Base-by-base conservation (phyloP, 768 basidiomycete genomes). In the Dentipellis sp. region DNA sequence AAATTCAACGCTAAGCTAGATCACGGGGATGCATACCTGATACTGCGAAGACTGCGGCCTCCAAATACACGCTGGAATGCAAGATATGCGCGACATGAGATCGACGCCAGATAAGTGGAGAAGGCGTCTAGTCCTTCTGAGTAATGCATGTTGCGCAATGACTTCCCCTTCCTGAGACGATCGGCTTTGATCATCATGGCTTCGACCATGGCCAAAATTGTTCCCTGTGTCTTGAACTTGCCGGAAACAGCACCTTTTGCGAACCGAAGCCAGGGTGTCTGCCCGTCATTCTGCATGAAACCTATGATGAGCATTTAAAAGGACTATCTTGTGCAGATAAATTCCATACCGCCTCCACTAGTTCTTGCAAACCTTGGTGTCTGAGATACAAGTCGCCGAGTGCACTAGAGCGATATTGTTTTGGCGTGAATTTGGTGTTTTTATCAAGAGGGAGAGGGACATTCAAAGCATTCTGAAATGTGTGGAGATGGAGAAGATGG, bases 211-310 rank as follows among this genome's bases (percentile, higher is more conserved):
- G n/a, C 50, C 5, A 51, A 29, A 6, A 34, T 29, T 7, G 58
- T 60, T 11, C 61, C 57, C 10, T 45, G 17, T 1, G 55, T 57
- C 17, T 59, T 56, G 58, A 60, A 67, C 0, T 47, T 19, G 0
- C 65, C 66, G 22, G 55, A 51, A 7, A 54, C 48, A 40, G 56
- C 62, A 8, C 66, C 66, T 17, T 57, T 36, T 2, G 64, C 63
- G 58, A 65, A 67, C 10, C 56, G 53, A 23, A 66, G 52, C 51
- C 52, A 65, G 1, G 65, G 62, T 23, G 47, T 21, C 17, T 54
- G 45, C 14, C 29, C 7, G 19, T 48, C 47, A 21, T 48, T n/a
- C 47, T 48, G 10, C 3, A 10, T 10, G 7, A 38, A 11, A 35
- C 10, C 14, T 16, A 38, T 48, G 42, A 56, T 12, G 11, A 10